Base-by-base conservation (phyloP, 176 grass and related monocot species). In the Elymus sibiricus region DNA sequence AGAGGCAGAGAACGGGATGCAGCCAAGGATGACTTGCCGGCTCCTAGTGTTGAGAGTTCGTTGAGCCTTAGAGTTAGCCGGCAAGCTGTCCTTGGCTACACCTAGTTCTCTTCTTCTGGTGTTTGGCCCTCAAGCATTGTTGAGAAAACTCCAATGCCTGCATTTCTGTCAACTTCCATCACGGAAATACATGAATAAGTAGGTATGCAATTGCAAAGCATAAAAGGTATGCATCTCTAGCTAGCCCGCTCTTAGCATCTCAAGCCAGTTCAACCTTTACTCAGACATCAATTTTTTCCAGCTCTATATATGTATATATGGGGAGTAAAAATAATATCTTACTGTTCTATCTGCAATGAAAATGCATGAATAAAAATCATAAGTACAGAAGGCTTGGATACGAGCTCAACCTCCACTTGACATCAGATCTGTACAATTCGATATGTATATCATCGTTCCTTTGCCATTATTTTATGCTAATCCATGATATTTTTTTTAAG, bases 1-100 rank as follows among this genome's bases (percentile, higher is more conserved):
- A 81, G 84, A 70, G 80, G 84, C 7, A 80, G 91, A 92, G 91
- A 89, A 59, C 39, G 31, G 91, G 81, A 89, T 89, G 83, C 91
- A 89, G 91, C 91, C 91, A 89, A 92, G 91, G 91, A 92, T 92
- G 84, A 89, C 87, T 81, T 92, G 91, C 91, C 87, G 91, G 76
- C 80, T 84, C 77, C 40, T 70, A 17, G 25, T 59, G 51, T 29
- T 74, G 64, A 17, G 8, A 39, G 12, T 86, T 62, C 26, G 75
- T 16, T 60, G 27, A 76, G 59, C 72, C 67, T 60, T 63, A 21
- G 61, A 89, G 39, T 84, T 89, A 62, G 67, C 77, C 76, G 87
- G 91, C 91, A 89, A 79, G 91, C 78, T 87, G 87, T 89, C 84
- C 87, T 89, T 89, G 87, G 91, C 91, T 92, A 92, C 87, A 87